Conservation (phyloP, 2,329 filamentous ascomycete genomes). For the Zymoseptoria pseudotritici region DNA sequence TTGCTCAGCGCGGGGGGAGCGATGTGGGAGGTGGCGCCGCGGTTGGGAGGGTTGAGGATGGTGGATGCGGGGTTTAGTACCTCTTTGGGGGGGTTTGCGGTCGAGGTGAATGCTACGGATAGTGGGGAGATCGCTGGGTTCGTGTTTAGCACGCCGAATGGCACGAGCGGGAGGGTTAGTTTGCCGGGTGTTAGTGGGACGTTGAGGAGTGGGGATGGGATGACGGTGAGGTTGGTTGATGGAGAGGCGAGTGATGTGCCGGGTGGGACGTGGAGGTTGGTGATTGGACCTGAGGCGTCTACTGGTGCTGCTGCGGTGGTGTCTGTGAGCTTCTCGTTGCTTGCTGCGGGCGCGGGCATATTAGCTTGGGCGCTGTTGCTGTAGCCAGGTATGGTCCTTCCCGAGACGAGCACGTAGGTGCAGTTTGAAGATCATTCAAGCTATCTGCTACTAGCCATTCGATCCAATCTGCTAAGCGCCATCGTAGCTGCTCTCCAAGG, state of each 20-base stretch:
- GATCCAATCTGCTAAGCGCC: too few relatives aligned
- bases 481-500: too few relatives aligned
- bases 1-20: conserved; percentile 34
- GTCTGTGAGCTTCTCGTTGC: too few relatives aligned
- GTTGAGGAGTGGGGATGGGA: conserved; percentile 32
- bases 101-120: conserved; percentile 25
- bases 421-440: too few relatives aligned
- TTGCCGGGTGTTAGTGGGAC: conserved; percentile 34
- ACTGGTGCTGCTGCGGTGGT: too few relatives aligned
- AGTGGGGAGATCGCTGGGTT: conserved; percentile 12
- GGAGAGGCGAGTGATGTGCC: conserved; percentile 17
- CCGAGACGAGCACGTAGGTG: too few relatives aligned
- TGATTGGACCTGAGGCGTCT: not conserved
- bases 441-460: too few relatives aligned
- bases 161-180: conserved; percentile 27
- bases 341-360: too few relatives aligned
- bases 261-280: conserved; percentile 24
- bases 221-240: conserved; percentile 17
- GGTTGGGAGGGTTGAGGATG: conserved; percentile 37
- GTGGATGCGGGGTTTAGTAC: conserved; percentile 43
- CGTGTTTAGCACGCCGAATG: conserved; percentile 24
- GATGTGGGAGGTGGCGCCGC: conserved; percentile 39
- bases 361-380: too few relatives aligned
- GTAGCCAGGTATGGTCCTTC: too few relatives aligned
- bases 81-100: conserved; percentile 36